Percentiles rank a stretch among this genome's conserved stretches.
phyloP scores from a whole-genome alignment of 2,329 filamentous ascomycete genomes.

The Aspergillus viridinutans region DNA sequence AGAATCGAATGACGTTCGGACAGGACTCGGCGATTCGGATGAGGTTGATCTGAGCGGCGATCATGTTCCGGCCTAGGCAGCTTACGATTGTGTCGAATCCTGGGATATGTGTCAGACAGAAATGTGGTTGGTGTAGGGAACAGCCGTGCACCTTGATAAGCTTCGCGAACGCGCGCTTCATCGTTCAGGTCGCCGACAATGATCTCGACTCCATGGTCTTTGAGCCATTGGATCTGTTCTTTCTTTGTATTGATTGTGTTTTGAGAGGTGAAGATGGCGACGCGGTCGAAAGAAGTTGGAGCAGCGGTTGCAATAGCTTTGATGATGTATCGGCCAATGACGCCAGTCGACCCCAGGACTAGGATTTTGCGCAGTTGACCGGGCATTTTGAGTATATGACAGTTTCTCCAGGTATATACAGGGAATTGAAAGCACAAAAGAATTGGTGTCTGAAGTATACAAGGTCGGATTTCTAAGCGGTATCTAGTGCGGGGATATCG shows the following conservation, averaged over 20 bases:
- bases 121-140: background rate
- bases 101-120: slow-evolving; percentile 13
- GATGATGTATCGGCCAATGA: slow-evolving; percentile 41
- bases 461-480: background rate
- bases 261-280: slow-evolving; percentile 56
- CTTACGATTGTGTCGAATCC: slow-evolving; percentile 63
- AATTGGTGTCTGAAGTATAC: background rate
- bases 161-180: slow-evolving; percentile 50
- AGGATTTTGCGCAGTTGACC: slow-evolving; percentile 14
- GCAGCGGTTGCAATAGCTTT: slow-evolving; percentile 46
- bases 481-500: background rate
- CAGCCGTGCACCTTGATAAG: slow-evolving; percentile 46
- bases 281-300: slow-evolving; percentile 47
- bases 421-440: background rate
- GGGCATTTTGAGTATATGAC: background rate
- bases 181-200: slow-evolving; percentile 54
- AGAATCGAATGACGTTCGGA: slow-evolving; percentile 57
- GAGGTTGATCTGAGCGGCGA: slow-evolving; percentile 59
- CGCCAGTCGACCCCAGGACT: slow-evolving; percentile 22
- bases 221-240: slow-evolving; percentile 45
- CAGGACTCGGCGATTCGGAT: slow-evolving; percentile 56
- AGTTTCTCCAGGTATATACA: background rate
- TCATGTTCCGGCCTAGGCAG: slow-evolving; percentile 59
- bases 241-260: slow-evolving; percentile 50
- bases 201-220: slow-evolving; percentile 49